Evolutionary conservation across 177 flowering plant genomes (phyloP).

Genomic region (Tripterygium wilfordii): DNA sequence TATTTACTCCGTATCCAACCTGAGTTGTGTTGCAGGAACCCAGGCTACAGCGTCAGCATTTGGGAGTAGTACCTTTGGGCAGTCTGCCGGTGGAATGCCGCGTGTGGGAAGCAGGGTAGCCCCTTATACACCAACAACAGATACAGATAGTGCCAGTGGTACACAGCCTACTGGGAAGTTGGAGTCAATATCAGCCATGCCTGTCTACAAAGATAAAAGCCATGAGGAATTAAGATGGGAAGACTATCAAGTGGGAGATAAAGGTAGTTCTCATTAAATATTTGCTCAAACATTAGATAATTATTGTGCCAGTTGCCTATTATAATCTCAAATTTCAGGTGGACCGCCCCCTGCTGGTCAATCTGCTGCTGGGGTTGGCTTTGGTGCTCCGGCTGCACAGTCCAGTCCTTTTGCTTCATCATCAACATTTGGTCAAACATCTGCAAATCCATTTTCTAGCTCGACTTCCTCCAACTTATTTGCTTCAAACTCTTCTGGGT

Average conservation of each 20-base stretch:
- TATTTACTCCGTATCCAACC: background rate
- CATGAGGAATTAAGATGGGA: constrained; percentile 99
- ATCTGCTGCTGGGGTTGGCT: constrained; percentile 42
- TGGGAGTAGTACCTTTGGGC: constrained; percentile 60
- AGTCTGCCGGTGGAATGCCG: constrained; percentile 61
- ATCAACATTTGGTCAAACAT: constrained; percentile 58
- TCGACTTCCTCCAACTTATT: constrained; percentile 61
- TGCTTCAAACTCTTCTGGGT: constrained; percentile 45
- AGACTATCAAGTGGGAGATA: constrained; percentile 91
- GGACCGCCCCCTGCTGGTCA: constrained; percentile 81
- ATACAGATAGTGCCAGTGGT: constrained; percentile 51
- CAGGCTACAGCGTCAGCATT: constrained; percentile 56
- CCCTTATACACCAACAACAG: constrained; percentile 62
- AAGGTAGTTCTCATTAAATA: constrained; percentile 38
- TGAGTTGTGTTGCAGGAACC: constrained; percentile 40
- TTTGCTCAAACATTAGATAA: background rate
- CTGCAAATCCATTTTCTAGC: constrained; percentile 61
- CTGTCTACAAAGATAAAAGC: constrained; percentile 85
- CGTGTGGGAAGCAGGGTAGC: constrained; percentile 80
- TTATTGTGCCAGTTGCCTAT: background rate
- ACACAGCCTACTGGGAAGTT: constrained; percentile 67
- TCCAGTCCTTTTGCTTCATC: constrained; percentile 48
- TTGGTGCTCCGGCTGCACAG: constrained; percentile 40
- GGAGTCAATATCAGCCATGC: constrained; percentile 98
- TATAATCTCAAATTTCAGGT: constrained; percentile 32